phyloP scores from a whole-genome alignment of 2,329 filamentous ascomycete genomes.

The Sarocladiaceae sp. region DNA sequence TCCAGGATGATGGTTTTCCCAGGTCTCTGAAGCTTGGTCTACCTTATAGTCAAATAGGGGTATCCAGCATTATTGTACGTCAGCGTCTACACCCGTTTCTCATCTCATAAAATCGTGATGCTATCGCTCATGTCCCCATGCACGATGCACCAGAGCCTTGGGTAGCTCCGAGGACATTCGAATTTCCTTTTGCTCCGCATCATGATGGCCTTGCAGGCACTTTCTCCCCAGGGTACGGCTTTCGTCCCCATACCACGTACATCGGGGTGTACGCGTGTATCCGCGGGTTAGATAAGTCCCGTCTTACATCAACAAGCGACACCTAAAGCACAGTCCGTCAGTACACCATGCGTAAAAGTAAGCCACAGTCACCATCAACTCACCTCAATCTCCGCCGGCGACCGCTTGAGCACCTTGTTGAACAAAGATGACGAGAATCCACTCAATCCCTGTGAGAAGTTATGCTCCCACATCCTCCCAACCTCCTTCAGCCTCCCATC shows the following conservation, averaged over 20 bases:
- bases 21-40: no score
- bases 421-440: slow-evolving; percentile 36
- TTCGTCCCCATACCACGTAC: slow-evolving; percentile 46
- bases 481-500: slow-evolving; percentile 35
- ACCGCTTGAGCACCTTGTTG: slow-evolving; percentile 33
- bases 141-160: no score
- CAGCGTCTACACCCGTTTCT: no score
- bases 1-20: no score
- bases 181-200: background rate
- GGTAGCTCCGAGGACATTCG: background rate
- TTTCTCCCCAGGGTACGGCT: slow-evolving; percentile 34
- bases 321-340: slow-evolving; percentile 27
- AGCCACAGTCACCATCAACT: no score
- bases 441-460: slow-evolving; percentile 36
- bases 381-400: slow-evolving; percentile 43
- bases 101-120: no score
- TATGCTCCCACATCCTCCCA: slow-evolving; percentile 39
- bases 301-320: slow-evolving; percentile 41
- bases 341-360: no score
- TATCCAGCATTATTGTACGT: no score
- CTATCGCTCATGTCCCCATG: no score
- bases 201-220: background rate
- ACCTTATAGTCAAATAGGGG: no score
- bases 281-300: slow-evolving; percentile 36
- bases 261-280: slow-evolving; percentile 44